Percentiles rank a stretch among this genome's conserved stretches.
Evolutionary conservation across 345 rosid genomes (phyloP).

Genomic region (Dipteronia sinensis): DNA sequence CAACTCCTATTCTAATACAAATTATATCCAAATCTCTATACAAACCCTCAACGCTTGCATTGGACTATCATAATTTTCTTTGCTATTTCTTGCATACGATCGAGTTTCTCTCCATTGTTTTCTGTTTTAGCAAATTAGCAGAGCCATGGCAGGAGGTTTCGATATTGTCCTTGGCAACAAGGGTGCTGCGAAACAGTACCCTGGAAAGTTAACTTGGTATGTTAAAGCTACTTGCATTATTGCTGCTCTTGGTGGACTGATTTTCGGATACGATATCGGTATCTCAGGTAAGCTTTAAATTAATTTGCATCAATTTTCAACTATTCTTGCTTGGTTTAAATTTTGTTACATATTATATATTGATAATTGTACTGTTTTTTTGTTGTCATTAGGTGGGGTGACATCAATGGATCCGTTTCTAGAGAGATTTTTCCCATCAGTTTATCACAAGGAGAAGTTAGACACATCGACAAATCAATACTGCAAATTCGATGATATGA

Average conservation of each 20-base stretch:
- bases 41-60: not conserved
- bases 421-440: slow-evolving; percentile 42
- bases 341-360: not conserved
- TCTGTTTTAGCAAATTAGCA: not conserved
- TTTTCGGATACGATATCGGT: slow-evolving; percentile 49
- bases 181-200: not conserved
- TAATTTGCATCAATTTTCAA: not conserved
- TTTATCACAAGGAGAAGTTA: slow-evolving; percentile 33
- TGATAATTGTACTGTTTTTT: not conserved
- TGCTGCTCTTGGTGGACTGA: slow-evolving; percentile 37
- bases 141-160: slow-evolving; percentile 1
- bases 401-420: slow-evolving; percentile 57
- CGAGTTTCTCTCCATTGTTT: too few relatives aligned
- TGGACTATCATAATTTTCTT: too few relatives aligned
- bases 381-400: slow-evolving; percentile 39
- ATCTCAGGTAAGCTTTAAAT: slow-evolving; percentile 29
- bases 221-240: slow-evolving; percentile 15
- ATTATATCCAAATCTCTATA: not conserved
- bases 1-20: too few relatives aligned
- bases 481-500: slow-evolving; percentile 48
- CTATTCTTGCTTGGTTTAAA: not conserved
- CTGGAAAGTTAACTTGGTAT: not conserved
- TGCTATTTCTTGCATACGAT: too few relatives aligned
- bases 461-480: slow-evolving; percentile 37
- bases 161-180: not conserved